Percentiles rank a stretch among this genome's conserved stretches.
Conservation (phyloP, 371 early-diverging fungal genomes). For the Circinella umbellata region DNA sequence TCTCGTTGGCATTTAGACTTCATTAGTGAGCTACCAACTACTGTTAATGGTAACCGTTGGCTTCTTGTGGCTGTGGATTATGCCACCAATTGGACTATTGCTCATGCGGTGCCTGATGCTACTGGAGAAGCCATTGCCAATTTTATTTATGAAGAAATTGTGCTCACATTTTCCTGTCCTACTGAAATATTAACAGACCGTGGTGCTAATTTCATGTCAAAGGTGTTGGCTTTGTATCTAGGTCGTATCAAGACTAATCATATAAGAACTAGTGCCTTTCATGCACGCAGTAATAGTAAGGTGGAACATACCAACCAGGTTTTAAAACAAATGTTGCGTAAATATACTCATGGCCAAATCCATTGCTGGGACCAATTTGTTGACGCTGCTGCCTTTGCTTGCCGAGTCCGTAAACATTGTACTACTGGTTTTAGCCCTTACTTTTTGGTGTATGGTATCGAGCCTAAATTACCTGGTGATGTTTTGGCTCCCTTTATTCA, state of each 20-base stretch:
- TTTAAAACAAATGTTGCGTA: slow-evolving; percentile 1
- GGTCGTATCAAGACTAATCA: not conserved
- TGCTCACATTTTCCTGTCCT: not conserved
- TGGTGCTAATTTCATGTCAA: slow-evolving; percentile 1
- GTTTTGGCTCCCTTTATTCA: not conserved
- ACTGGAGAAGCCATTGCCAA: slow-evolving; percentile 13
- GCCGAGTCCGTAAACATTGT: slow-evolving; percentile 9
- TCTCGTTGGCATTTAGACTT: slow-evolving; percentile 32
- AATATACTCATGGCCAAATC: slow-evolving; percentile 4
- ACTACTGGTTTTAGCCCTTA: slow-evolving; percentile 14
- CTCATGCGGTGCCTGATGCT: slow-evolving; percentile 14
- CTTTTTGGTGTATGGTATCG: slow-evolving; percentile 12
- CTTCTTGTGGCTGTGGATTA: slow-evolving; percentile 40
- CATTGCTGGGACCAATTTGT: slow-evolving; percentile 10
- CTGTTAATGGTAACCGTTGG: slow-evolving; percentile 24
- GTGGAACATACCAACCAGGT: not conserved
- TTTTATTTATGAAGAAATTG: slow-evolving; percentile 6
- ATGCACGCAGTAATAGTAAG: no score
- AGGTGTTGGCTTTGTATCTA: not conserved
- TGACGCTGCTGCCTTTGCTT: no score
- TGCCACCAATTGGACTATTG: slow-evolving; percentile 41
- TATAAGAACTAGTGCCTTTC: not conserved
- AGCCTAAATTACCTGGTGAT: not conserved
- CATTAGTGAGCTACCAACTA: slow-evolving; percentile 25
- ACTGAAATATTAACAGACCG: not conserved